These are phyloP conservation scores for Euphorbia schlechtendalii DNA, from an alignment of 441 rosid genomes.

Conservation along the genomic window DNA sequence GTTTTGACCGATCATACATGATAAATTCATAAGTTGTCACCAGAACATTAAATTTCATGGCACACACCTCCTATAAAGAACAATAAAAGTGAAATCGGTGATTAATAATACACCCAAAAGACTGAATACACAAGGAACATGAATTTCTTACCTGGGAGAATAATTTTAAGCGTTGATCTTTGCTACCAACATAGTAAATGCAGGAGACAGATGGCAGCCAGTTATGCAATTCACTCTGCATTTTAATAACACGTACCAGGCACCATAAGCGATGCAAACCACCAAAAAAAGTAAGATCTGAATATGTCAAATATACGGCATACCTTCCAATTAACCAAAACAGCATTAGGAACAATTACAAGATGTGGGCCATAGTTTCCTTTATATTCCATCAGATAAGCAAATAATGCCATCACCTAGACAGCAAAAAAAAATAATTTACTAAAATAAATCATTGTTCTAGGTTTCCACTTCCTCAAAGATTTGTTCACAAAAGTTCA, in stretches of 20 bases:
- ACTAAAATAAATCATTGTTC: neutral
- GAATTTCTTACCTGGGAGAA: slow-evolving; percentile 76
- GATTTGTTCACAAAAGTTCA: slow-evolving; percentile 1
- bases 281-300: slow-evolving; percentile 5
- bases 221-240: slow-evolving; percentile 92
- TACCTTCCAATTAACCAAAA: slow-evolving; percentile 99
- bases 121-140: neutral
- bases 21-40: slow-evolving; percentile 99
- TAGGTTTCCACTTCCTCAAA: neutral
- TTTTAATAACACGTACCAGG: slow-evolving; percentile 20
- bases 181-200: slow-evolving; percentile 90
- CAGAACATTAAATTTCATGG: slow-evolving; percentile 96
- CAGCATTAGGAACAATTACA: slow-evolving; percentile 99
- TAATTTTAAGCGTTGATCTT: slow-evolving; percentile 91
- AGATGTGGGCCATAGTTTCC: slow-evolving; percentile 99
- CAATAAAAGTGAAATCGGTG: slow-evolving; percentile 23
- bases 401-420: slow-evolving; percentile 99
- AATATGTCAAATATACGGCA: slow-evolving; percentile 24
- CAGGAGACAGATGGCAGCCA: slow-evolving; percentile 99
- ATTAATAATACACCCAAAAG: slow-evolving; percentile 14
- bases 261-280: slow-evolving; percentile 12
- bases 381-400: slow-evolving; percentile 98
- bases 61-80: slow-evolving; percentile 74
- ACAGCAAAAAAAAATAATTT: slow-evolving; percentile 14
- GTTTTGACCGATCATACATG: slow-evolving; percentile 98